These are phyloP conservation scores for Xylariaceae sp. DNA, from an alignment of 2,329 filamentous ascomycete species.

Conservation along the genomic window DNA sequence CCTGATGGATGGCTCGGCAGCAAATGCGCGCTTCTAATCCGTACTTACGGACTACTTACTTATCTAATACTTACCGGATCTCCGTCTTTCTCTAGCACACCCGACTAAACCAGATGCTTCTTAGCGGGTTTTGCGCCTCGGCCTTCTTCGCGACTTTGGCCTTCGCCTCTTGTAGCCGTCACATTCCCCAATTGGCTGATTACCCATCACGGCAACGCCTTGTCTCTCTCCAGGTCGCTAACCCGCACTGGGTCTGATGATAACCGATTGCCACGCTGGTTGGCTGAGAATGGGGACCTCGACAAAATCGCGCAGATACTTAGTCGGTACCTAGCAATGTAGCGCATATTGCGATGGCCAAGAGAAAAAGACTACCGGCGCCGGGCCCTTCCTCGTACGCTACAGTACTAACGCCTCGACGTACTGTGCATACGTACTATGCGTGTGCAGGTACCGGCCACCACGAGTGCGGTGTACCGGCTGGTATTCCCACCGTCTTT, in stretches of 20 bases:
- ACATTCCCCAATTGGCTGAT: conserved; percentile 7
- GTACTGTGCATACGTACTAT: not conserved
- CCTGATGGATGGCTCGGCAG: no score
- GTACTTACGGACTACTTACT: no score
- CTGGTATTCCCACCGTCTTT: not conserved
- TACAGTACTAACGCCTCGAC: not conserved
- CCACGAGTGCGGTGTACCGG: not conserved
- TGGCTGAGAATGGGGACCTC: conserved; percentile 16
- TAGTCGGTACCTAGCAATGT: not conserved
- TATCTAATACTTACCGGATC: not conserved
- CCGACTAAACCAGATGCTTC: not conserved
- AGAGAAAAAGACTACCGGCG: conserved; percentile 13
- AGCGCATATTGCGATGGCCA: conserved; percentile 2
- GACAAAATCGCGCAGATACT: conserved; percentile 32
- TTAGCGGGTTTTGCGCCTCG: not conserved
- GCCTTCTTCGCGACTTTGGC: not conserved
- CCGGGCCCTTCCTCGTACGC: conserved; percentile 12
- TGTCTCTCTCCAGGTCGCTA: conserved; percentile 17
- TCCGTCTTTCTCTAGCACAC: not conserved
- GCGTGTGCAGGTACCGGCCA: no score
- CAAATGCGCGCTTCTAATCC: no score
- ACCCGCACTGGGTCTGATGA: conserved; percentile 27
- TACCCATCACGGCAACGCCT: conserved; percentile 27
- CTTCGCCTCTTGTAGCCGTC: not conserved
- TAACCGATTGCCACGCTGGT: conserved; percentile 15